These are phyloP conservation scores for Cucumis hystrix DNA, from an alignment of 306 rosid genomes.

Conservation along the genomic window DNA sequence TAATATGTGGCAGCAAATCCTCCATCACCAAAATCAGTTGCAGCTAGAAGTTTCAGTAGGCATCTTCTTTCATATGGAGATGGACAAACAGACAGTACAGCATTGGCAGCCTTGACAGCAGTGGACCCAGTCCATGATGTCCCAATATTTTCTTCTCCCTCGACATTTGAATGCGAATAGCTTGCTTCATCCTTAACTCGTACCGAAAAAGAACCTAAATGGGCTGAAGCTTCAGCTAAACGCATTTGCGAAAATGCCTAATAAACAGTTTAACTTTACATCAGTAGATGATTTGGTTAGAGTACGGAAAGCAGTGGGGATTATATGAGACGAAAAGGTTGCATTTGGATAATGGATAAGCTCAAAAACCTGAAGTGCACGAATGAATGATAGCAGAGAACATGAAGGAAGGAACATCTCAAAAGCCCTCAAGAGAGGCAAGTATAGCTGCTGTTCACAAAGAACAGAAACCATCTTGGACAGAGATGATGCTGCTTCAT, in stretches of 20 bases:
- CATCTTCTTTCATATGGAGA: slow-evolving; percentile 95
- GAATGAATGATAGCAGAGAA: slow-evolving; percentile 76
- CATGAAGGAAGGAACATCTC: slow-evolving; percentile 98
- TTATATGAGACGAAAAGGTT: not conserved
- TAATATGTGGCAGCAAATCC: slow-evolving; percentile 60
- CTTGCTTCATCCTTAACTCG: slow-evolving; percentile 79
- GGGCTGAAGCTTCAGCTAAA: slow-evolving; percentile 86
- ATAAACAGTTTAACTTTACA: not conserved
- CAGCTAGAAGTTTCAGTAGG: slow-evolving; percentile 83
- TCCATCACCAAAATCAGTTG: slow-evolving; percentile 90
- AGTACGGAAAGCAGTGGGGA: not conserved
- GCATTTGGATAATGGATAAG: not conserved
- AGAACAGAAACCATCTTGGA: slow-evolving; percentile 95
- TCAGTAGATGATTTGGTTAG: slow-evolving; percentile 4
- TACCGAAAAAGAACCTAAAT: slow-evolving; percentile 88
- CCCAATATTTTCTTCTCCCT: slow-evolving; percentile 53
- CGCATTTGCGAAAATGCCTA: slow-evolving; percentile 98
- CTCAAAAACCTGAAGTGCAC: slow-evolving; percentile 78
- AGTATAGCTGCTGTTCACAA: slow-evolving; percentile 71
- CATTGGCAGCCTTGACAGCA: slow-evolving; percentile 78
- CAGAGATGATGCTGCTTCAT: slow-evolving; percentile 59
- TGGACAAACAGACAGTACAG: slow-evolving; percentile 81
- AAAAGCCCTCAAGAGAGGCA: slow-evolving; percentile 89
- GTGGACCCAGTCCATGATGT: slow-evolving; percentile 82
- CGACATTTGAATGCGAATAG: slow-evolving; percentile 40